A percentile compares a stretch with the other conserved stretches of the same genome.
Evolutionary conservation across 306 rosid genomes (phyloP).

Genomic region (Luffa acutangula): DNA sequence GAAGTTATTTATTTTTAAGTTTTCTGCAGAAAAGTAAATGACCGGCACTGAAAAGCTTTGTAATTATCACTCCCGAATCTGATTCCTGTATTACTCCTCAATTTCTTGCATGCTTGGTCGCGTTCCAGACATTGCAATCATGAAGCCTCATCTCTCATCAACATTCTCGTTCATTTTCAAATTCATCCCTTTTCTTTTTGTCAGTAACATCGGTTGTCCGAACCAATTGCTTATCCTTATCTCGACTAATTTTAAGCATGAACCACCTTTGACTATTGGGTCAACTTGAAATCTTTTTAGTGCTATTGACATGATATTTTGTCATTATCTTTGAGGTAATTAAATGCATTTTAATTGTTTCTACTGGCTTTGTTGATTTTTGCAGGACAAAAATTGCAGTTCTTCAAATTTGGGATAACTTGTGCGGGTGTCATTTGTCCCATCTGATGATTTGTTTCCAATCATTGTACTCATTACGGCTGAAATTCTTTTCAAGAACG

Average conservation of each 20-base stretch:
- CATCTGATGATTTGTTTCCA: constrained; percentile 85
- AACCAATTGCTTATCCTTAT: not conserved
- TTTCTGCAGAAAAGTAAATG: not conserved
- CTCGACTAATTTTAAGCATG: not conserved
- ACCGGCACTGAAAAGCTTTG: not conserved
- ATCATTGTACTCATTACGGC: constrained; percentile 30
- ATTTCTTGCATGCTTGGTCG: not conserved
- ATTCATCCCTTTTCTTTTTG: not conserved
- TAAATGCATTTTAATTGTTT: not conserved
- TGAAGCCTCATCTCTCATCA: not conserved
- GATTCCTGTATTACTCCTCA: not conserved
- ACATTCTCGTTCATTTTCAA: not conserved
- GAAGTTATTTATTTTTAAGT: not conserved
- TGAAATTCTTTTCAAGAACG: constrained; percentile 36
- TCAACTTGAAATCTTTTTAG: not conserved
- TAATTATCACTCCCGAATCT: not conserved
- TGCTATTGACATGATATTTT: not conserved
- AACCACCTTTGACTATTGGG: not conserved
- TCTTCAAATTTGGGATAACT: constrained; percentile 21
- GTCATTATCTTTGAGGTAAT: not conserved
- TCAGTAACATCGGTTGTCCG: not conserved
- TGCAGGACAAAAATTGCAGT: not conserved
- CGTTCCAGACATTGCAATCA: not conserved
- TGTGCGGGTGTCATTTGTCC: constrained; percentile 24
- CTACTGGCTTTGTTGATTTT: constrained; percentile 1